A percentile compares a stretch with the other conserved stretches of the same genome.
Conservation (phyloP, 179 eudicot species). For the Kewa caespitosa region DNA sequence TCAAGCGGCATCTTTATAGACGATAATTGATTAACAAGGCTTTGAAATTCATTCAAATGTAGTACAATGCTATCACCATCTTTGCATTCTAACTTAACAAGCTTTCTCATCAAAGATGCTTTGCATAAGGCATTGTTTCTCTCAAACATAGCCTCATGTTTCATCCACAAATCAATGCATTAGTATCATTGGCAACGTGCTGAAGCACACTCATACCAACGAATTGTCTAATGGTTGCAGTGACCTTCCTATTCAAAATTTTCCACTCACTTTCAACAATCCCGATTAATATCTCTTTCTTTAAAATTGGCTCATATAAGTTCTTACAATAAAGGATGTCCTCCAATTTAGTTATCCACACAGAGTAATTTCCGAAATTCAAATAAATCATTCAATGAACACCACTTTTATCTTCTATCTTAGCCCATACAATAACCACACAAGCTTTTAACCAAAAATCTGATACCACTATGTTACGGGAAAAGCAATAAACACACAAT, state of each 20-base stretch:
- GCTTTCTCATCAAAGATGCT: not conserved
- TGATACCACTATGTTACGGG: not conserved
- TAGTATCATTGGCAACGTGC: not conserved
- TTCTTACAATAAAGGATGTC: no score
- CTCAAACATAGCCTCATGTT: not conserved
- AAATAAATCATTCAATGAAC: not conserved
- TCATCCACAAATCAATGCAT: not conserved
- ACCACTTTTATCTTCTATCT: not conserved
- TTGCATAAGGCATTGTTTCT: not conserved
- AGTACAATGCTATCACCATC: not conserved
- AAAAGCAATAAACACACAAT: no score
- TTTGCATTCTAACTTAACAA: not conserved
- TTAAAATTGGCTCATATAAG: no score
- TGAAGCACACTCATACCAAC: not conserved
- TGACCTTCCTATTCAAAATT: not conserved
- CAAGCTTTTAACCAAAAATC: not conserved
- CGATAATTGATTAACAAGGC: not conserved
- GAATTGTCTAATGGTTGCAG: not conserved
- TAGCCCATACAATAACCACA: not conserved
- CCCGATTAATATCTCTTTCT: not conserved
- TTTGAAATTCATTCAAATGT: not conserved
- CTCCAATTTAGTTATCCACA: no score
- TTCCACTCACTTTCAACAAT: not conserved
- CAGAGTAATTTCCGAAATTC: not conserved
- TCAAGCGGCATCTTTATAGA: not conserved